Conservation (phyloP, 306 rosid species). For the Sicyos edulis region DNA sequence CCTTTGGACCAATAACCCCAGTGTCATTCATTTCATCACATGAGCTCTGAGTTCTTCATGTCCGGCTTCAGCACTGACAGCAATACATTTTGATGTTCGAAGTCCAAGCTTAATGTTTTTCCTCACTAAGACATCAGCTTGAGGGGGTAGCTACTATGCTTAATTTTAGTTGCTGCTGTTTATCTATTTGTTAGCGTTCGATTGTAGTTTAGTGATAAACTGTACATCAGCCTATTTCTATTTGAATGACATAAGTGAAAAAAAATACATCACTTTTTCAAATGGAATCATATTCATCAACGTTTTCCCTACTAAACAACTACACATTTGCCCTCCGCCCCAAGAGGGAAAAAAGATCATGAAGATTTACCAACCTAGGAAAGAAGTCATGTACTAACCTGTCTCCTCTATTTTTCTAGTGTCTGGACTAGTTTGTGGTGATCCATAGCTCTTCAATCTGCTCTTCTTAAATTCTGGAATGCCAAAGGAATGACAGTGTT, state of each 20-base stretch:
- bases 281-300: not conserved
- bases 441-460: conserved; percentile 50
- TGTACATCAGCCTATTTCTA: not conserved
- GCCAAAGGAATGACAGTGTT: conserved; percentile 22
- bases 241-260: not conserved
- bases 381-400: conserved; percentile 42
- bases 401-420: conserved; percentile 30
- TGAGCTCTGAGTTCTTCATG: not conserved
- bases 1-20: not conserved
- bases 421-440: conserved; percentile 53
- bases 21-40: not conserved
- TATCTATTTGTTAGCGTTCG: not conserved
- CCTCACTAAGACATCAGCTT: not conserved
- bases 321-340: not conserved
- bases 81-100: not conserved
- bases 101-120: not conserved
- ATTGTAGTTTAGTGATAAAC: not conserved
- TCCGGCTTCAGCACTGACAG: not conserved
- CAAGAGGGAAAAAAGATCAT: not conserved
- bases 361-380: conserved; percentile 13
- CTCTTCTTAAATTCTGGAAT: conserved; percentile 80
- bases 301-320: not conserved
- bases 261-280: not conserved
- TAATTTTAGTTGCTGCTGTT: not conserved
- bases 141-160: not conserved